Evolutionary conservation across 768 basidiomycete species (phyloP), one percentile per base, ranked within the genome.

Genomic region (Boletus sp.): DNA sequence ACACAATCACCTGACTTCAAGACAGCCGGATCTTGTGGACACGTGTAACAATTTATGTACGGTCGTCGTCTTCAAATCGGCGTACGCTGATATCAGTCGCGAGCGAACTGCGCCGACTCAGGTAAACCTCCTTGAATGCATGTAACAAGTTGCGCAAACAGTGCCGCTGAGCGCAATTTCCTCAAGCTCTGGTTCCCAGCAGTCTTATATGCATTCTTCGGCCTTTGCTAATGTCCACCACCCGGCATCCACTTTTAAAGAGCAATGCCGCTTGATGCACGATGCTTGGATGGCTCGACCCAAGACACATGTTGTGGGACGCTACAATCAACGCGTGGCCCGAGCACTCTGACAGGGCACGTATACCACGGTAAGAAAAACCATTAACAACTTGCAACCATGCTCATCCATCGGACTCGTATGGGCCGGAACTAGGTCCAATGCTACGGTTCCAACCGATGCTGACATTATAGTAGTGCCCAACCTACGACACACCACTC

Each of bases 1-100:
- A 56, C 21, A 27, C 35, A 65, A 66, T 66, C 64, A 66, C 64
- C 64, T 66, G 64, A 59, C 52, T 13, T 2, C n/a, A n/a, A 15
- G 2, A 10, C 49, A 23, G 8, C 0, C 50, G 13, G 5, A 35
- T 35, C 34, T 35, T 35, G 34, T 35, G 25, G 25, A 25, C 25
- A 25, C 25, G 25, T 25, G 25, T 25, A 25, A 5, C 25, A 25
- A 25, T 25, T 25, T 25, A 25, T 25, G 25, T 25, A 25, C 25
- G 5, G 25, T 25, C 25, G 25, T 25, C 25, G 25, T 25, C 25
- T 25, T 25, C 25, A 35, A 5, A 33, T 15, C 15, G 9, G 37
- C 37, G 7, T 38, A 5, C 9, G 37, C 37, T 11, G 38, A 25
- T 25, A 25, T 25, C 25, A 25, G 25, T 11, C 19, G 29, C 29